Evolutionary conservation across 2,329 filamentous ascomycete genomes (phyloP).

Genomic region (Zymoseptoria passerinii): DNA sequence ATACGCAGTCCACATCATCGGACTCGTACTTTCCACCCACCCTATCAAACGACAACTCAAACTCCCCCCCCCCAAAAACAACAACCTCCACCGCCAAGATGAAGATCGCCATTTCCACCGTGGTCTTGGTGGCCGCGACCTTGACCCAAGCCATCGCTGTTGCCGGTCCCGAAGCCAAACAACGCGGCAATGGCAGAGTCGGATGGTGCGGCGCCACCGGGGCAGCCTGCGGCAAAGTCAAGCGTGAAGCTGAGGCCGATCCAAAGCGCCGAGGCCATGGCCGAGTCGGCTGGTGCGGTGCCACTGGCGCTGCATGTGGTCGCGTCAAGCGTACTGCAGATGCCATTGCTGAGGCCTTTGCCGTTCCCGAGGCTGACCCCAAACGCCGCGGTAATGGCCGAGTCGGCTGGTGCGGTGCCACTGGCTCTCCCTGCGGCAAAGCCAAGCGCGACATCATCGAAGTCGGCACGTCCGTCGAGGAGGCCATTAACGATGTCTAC

Average conservation of each 20-base stretch:
- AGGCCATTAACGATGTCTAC: slow-evolving; percentile 8
- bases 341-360: slow-evolving; percentile 32
- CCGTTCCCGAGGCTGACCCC: slow-evolving; percentile 12
- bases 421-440: slow-evolving; percentile 39
- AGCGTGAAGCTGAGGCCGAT: slow-evolving; percentile 17
- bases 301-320: slow-evolving; percentile 18
- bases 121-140: slow-evolving; percentile 16
- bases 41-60: neutral
- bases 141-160: slow-evolving; percentile 16
- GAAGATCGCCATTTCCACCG: slow-evolving; percentile 17
- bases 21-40: neutral
- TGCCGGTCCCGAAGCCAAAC: slow-evolving; percentile 6
- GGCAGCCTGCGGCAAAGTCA: slow-evolving; percentile 33
- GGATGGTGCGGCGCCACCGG: slow-evolving; percentile 32
- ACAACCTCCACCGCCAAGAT: slow-evolving; percentile 15
- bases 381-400: neutral
- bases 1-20: neutral
- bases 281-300: slow-evolving; percentile 7
- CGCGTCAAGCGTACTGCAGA: slow-evolving; percentile 33
- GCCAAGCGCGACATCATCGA: slow-evolving; percentile 38
- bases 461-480: slow-evolving; percentile 20
- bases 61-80: slow-evolving; percentile 6
- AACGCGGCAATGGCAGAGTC: neutral
- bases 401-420: slow-evolving; percentile 31
- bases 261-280: slow-evolving; percentile 19